These are phyloP conservation scores for Pseudogymnoascus sp. DNA, from an alignment of 2,329 filamentous ascomycete genomes.

Conservation along the genomic window DNA sequence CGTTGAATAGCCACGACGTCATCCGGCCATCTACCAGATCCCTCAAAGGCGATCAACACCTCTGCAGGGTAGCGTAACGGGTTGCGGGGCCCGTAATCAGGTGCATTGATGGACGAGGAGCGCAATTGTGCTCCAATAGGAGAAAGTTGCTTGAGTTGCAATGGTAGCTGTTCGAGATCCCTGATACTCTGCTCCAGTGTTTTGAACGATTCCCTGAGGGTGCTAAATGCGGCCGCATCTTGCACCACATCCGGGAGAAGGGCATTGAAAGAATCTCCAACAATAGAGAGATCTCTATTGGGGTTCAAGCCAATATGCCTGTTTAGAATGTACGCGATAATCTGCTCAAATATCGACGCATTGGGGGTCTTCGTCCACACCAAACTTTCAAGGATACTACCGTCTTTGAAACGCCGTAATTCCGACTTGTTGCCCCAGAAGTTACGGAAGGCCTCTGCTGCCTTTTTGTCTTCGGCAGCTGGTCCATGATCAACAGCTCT, in stretches of 20 bases:
- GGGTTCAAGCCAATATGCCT: constrained; percentile 58
- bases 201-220: constrained; percentile 60
- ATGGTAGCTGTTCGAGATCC: constrained; percentile 69
- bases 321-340: constrained; percentile 62
- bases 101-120: constrained; percentile 56
- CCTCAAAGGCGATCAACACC: constrained; percentile 83
- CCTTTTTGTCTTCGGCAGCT: constrained; percentile 73
- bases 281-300: constrained; percentile 31
- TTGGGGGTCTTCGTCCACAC: constrained; percentile 66
- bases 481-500: constrained; percentile 84
- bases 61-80: constrained; percentile 54
- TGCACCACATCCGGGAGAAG: constrained; percentile 32
- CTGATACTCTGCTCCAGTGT: constrained; percentile 70
- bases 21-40: constrained; percentile 88
- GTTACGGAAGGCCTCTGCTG: constrained; percentile 70
- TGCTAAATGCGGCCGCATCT: constrained; percentile 51
- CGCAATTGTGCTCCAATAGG: constrained; percentile 65
- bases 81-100: constrained; percentile 35
- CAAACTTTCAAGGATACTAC: constrained; percentile 84
- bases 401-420: constrained; percentile 88
- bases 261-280: constrained; percentile 38
- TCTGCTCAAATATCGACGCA: constrained; percentile 66
- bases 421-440: constrained; percentile 97
- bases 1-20: constrained; percentile 84
- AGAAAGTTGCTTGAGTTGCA: constrained; percentile 76